Base-by-base conservation (phyloP, 2,329 filamentous ascomycete species). In the Paracorniculantispora psalliotae region DNA sequence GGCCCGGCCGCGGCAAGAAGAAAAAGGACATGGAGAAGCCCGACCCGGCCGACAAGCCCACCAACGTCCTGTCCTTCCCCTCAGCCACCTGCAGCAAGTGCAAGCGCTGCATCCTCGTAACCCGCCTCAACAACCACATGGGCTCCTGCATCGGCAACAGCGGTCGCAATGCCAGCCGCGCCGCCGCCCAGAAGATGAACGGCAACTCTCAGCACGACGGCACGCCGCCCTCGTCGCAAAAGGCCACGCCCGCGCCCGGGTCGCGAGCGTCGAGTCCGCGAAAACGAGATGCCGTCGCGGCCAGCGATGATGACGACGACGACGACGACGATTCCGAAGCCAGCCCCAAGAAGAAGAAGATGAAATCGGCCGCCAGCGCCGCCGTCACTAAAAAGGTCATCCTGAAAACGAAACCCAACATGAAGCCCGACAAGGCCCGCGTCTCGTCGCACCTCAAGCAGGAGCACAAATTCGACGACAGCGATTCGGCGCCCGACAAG, bases 1-100 rank as follows among this genome's bases (percentile, higher is more conserved):
- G 83, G 0, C 85, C 86, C 23, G 85, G 85, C 15, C 82, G 88
- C 61, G 89, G 88, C 61, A 90, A 89, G 77, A 90, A 89, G 78
- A 91, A 88, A 81, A 91, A 90, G 79, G 88, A 87, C 70, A 85
- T 86, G 76, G 83, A 86, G 70, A 85, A 83, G 76, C 84, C 77
- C 19, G 72, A 78, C 13, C 74, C 75, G 12, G 73, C 81, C 6
- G 83, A 84, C 61, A 79, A 83, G 61, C 82, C 83, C 12, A 77
- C 81, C 9, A 86, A 87, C 65, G 82, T 86, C 55, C 78, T 87
- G 33, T 83, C 83, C 1, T 87, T 86, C 65, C 84, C 85, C 19
- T 86, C 84, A 23, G 83, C 83, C 47, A 87, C 84, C 25, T 88
- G 85, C 70, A 85, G 82, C 75, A 86, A 86, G 67, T 88, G 85